A percentile compares a stretch with the other conserved stretches of the same genome.
These are phyloP conservation scores for Cerioporus squamosus DNA, from an alignment of 1,284 basidiomycete genomes.

Conservation along the genomic window DNA sequence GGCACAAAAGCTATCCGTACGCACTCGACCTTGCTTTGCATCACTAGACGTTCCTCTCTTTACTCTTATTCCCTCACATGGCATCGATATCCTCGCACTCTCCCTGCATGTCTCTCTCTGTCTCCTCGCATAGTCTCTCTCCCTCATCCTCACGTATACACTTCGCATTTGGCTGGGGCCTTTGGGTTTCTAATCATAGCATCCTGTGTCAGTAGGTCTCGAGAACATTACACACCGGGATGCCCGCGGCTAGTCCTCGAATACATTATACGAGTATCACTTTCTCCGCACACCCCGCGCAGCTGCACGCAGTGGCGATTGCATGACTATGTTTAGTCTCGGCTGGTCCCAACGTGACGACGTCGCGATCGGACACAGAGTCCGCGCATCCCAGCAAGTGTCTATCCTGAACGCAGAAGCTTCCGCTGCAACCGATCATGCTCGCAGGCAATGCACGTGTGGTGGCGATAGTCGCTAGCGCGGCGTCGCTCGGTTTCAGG, in stretches of 20 bases:
- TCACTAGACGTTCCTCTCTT: slow-evolving; percentile 30
- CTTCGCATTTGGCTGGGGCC: slow-evolving; percentile 27
- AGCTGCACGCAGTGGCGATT: too few species aligned
- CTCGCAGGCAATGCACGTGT: slow-evolving; percentile 19
- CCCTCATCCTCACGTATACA: slow-evolving; percentile 17
- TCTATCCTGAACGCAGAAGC: background rate
- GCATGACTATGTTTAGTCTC: background rate
- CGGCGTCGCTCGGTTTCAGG: slow-evolving; percentile 9
- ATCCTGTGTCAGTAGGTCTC: slow-evolving; percentile 27
- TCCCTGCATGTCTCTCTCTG: slow-evolving; percentile 20
- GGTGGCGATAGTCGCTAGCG: slow-evolving; percentile 14
- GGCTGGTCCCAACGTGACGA: background rate
- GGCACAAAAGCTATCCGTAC: slow-evolving; percentile 30
- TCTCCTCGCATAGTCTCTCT: slow-evolving; percentile 17
- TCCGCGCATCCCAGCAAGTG: too few species aligned
- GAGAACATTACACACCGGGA: slow-evolving; percentile 11
- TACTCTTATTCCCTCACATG: slow-evolving; percentile 31
- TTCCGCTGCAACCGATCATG: slow-evolving; percentile 3
- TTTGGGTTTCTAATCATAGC: slow-evolving; percentile 30
- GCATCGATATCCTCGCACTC: slow-evolving; percentile 31
- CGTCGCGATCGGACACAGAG: background rate
- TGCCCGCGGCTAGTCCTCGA: slow-evolving; percentile 11
- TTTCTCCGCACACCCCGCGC: background rate
- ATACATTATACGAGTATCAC: slow-evolving; percentile 17
- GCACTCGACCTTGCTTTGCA: slow-evolving; percentile 30